Conservation (phyloP, 1,284 basidiomycete species). For the Wolfiporia cocos region DNA sequence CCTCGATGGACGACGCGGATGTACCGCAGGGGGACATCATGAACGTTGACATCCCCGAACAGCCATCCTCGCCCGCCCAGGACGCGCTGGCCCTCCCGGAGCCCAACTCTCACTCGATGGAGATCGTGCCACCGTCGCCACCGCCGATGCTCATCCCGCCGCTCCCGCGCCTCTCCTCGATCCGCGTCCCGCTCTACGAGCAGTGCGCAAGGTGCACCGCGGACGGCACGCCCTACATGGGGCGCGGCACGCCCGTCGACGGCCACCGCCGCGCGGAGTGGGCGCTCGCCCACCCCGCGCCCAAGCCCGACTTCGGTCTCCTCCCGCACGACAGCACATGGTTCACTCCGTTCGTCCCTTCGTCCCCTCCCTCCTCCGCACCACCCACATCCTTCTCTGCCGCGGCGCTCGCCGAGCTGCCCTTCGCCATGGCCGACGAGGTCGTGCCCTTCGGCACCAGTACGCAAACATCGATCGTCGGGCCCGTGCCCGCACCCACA, state of each 20-base stretch:
- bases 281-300: constrained; percentile 5
- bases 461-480: no score
- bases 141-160: not conserved
- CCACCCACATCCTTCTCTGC: no score
- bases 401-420: no score
- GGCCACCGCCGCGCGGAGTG: constrained; percentile 15
- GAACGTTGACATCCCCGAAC: constrained; percentile 4
- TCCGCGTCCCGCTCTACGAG: constrained; percentile 13
- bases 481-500: constrained; percentile 1
- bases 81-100: no score
- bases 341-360: constrained; percentile 1
- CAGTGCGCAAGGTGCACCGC: constrained; percentile 4
- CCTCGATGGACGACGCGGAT: not conserved
- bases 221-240: constrained; percentile 15
- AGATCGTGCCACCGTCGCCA: no score
- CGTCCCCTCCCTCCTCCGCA: not conserved
- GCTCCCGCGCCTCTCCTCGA: constrained; percentile 10
- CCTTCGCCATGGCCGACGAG: no score
- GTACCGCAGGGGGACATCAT: constrained; percentile 1
- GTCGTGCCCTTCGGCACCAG: no score
- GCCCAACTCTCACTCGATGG: no score
- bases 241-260: constrained; percentile 21
- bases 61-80: not conserved
- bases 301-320: not conserved
- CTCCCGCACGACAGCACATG: not conserved